These are phyloP conservation scores for Entamoeba nuttalli DNA, from an alignment of 208 protist genomes.

Conservation along the genomic window DNA sequence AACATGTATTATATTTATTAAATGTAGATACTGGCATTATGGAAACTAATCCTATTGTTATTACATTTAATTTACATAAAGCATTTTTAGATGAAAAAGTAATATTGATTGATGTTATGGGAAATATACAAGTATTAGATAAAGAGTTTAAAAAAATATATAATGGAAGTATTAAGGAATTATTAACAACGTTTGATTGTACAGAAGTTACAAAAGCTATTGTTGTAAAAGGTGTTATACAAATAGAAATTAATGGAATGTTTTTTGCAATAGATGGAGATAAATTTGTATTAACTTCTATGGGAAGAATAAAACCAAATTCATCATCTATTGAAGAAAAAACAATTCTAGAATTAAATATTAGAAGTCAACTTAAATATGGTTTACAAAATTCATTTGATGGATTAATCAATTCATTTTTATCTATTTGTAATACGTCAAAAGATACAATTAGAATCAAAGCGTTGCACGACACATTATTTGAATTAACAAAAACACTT, in stretches of 20 bases:
- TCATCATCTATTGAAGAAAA: background rate
- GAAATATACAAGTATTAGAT: background rate
- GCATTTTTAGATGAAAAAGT: background rate
- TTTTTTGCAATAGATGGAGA: background rate
- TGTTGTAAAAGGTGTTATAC: background rate
- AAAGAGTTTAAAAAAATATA: background rate
- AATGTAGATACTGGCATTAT: background rate
- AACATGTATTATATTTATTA: background rate
- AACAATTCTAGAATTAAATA: background rate
- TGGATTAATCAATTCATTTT: background rate
- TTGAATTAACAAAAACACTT: too few species aligned
- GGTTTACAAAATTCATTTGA: background rate
- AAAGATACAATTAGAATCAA: background rate
- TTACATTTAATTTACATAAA: background rate
- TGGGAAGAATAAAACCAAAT: background rate
- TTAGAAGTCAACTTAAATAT: background rate
- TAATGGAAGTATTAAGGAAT: background rate
- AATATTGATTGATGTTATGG: background rate
- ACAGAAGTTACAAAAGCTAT: background rate
- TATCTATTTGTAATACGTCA: background rate
- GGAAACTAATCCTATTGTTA: background rate
- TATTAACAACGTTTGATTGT: background rate
- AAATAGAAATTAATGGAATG: background rate
- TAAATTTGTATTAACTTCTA: background rate
- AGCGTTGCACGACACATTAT: background rate